Base-by-base conservation (phyloP, 2,329 filamentous ascomycete genomes). In the Epichloe typhina region DNA sequence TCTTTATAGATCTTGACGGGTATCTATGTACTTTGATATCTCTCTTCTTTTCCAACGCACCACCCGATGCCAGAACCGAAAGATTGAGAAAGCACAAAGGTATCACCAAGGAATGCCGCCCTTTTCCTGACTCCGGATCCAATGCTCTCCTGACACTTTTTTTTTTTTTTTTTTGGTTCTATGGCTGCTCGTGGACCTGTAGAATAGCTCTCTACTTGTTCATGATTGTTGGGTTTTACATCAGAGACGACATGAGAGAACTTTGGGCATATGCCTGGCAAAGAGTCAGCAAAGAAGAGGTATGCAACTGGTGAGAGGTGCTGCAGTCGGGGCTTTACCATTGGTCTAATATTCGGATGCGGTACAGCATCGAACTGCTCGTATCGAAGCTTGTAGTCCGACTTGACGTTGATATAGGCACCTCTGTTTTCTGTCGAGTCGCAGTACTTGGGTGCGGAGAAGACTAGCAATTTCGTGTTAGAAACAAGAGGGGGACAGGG, bases 361-460 rank as follows among this genome's bases (percentile, higher is more conserved):
- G 90, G 90, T 50, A 98, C 93, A 7, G 93, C 93, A 60, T 97
- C 90, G 59, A 98, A 98, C 65, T 95, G 84, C 66, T 93, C 80
- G 71, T 87, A 98, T 38, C 88, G 74, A 60, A 97, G 83, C 75
- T 96, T 94, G 66, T 94, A 88, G 55, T 95, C 87, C 15, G 87
- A 79, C 35, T 87, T 86, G 57, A 98, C 85, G 69, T 98, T 97
- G 78, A 98, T 98, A 69, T 94, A 98, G 17, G 93, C 93, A 56
- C 93, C 93, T 72, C 90, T 93, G 72, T 98, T 98, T 72, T 95
- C 91, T 0, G 93, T 97, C 60, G 88, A 88, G 66, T 98, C 93
- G 69, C 93, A 98, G 68, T 98, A 98, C 68, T 83, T 95, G 39
- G 93, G 93, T 26, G 93, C 93, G 40, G 91, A 97, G 75, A 98